Evolutionary conservation across 176 grass and related monocot genomes (phyloP).

Genomic region (Triticum urartu): DNA sequence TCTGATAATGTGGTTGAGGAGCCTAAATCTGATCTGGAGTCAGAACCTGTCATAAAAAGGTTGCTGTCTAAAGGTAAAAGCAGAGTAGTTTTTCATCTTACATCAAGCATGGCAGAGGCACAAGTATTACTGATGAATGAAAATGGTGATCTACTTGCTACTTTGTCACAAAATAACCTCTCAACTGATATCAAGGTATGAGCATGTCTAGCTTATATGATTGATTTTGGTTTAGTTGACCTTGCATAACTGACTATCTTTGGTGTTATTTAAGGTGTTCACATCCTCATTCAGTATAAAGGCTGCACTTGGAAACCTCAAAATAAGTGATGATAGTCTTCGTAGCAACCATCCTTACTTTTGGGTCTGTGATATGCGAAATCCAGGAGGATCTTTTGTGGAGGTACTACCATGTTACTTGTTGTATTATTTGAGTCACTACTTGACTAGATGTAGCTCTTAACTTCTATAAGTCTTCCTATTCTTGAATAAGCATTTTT

Average conservation of each 20-base stretch:
- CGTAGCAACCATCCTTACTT: constrained; percentile 71
- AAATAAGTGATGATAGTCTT: constrained; percentile 97
- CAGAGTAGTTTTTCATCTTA: constrained; percentile 94
- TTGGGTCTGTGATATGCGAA: constrained; percentile 99
- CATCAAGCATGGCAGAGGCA: constrained; percentile 87
- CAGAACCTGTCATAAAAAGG: constrained; percentile 56
- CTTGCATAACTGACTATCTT: constrained; percentile 30
- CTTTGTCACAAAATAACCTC: constrained; percentile 93
- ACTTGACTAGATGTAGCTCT: not conserved
- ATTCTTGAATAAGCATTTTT: constrained; percentile 12
- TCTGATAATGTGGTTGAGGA: constrained; percentile 40
- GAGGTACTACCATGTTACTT: constrained; percentile 59
- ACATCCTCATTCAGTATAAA: constrained; percentile 92
- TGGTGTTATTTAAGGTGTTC: constrained; percentile 66
- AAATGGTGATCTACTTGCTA: constrained; percentile 59
- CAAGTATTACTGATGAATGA: constrained; percentile 95
- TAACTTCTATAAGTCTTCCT: constrained; percentile 10
- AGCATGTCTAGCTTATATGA: not conserved
- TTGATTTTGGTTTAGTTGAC: constrained; percentile 16
- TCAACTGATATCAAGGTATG: constrained; percentile 90
- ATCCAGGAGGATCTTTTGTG: constrained; percentile 94
- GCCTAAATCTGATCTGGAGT: constrained; percentile 43
- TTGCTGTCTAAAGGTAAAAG: constrained; percentile 89
- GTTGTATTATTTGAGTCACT: constrained; percentile 11
- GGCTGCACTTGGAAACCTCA: constrained; percentile 98